Conservation (phyloP, 164 flowering plant genomes). For the Berberis thunbergii region DNA sequence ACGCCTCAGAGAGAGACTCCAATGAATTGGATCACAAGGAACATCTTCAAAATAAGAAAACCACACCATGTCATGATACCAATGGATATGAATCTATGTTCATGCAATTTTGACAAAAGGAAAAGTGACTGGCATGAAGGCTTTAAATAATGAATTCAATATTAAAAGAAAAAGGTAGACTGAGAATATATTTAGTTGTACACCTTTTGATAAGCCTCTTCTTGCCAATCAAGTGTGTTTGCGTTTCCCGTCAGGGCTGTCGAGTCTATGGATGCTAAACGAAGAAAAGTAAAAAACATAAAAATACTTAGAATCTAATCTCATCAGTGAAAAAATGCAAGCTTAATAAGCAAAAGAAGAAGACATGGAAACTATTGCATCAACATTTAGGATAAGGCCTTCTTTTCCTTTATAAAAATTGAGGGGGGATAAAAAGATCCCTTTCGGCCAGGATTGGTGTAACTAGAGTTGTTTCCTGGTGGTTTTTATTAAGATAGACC, state of each 20-base stretch:
- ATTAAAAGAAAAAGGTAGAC: background rate
- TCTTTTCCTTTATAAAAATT: too few species aligned
- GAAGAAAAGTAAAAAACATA: constrained; percentile 11
- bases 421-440: too few species aligned
- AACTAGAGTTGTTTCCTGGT: too few species aligned
- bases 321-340: background rate
- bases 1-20: too few species aligned
- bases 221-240: constrained; percentile 73
- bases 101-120: background rate
- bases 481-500: too few species aligned
- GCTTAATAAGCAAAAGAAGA: background rate
- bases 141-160: background rate
- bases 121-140: background rate
- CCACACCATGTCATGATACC: too few species aligned
- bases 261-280: constrained; percentile 63
- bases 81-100: too few species aligned
- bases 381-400: too few species aligned
- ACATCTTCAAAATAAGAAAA: too few species aligned
- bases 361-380: background rate
- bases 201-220: constrained; percentile 79
- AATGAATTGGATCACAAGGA: too few species aligned
- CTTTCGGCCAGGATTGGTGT: too few species aligned
- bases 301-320: background rate
- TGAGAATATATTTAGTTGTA: background rate
- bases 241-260: constrained; percentile 53